Evolutionary conservation across 2,329 filamentous ascomycete genomes (phyloP), one percentile per base, ranked within the genome.

Genomic region (Curvularia verruculosa): DNA sequence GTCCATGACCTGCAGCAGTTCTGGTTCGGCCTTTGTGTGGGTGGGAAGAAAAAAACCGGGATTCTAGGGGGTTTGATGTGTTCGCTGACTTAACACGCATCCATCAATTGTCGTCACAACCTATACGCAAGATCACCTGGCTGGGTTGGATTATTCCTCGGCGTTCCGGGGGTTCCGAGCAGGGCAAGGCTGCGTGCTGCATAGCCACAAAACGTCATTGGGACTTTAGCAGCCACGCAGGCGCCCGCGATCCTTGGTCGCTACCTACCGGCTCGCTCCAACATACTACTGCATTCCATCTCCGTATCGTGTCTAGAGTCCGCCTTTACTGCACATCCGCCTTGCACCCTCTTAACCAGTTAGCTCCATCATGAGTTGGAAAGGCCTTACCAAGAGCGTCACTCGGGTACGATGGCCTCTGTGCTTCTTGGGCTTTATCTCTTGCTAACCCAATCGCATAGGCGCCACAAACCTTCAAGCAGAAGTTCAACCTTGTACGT

Each of bases 381-480:
- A 95, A 80, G 95, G 95, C 72, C 91, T 99, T 73, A 88, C 90
- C 77, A 98, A 97, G 84, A 89, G 89, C 82, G 83, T 96, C 75
- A 86, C 87, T 62, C 87, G 95, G 80, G 94, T 94, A 85, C 76
- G 88, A 50, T 50, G 9, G 34, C 52, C 56, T 58, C 45, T 55
- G 54, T 26, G 54, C 59, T 50, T 23, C 36, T 43, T 44, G 52
- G 58, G 61, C 61, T 34, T 41, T 54, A 52, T 56, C 28, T 52
- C 21, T 56, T 58, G 68, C 72, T 73, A 66, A 72, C 60, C 41
- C 31, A 18, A 18, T 23, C 23, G 41, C 45, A 51, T 63, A 86
- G 91, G 89, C 94, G 74, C 95, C 95, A 67, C 95, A 99, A 84
- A 88, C 89, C 71, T 85, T 99, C 83, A 96, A 93, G 78, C 83